These are phyloP conservation scores for Singerocomus inundabilis DNA, from an alignment of 1,284 basidiomycete species.

Conservation along the genomic window DNA sequence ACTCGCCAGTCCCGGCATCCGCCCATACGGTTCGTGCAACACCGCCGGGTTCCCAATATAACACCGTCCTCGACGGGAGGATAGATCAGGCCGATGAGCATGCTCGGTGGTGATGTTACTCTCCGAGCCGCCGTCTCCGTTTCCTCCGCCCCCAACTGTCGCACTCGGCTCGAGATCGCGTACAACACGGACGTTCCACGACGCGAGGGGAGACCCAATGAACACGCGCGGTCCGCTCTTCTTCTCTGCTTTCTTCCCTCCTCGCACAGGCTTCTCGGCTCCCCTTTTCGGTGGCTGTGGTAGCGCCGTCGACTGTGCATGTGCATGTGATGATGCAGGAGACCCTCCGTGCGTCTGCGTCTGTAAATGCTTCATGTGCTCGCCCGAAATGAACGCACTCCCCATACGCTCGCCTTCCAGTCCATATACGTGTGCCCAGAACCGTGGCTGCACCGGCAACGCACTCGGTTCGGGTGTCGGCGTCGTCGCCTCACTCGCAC, in stretches of 20 bases:
- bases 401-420: slow-evolving; percentile 30
- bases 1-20: slow-evolving; percentile 16
- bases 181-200: slow-evolving; percentile 23
- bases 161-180: slow-evolving; percentile 24
- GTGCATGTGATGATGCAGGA: not conserved
- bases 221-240: slow-evolving; percentile 22
- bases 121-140: not conserved
- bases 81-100: no score
- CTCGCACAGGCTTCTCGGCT: not conserved
- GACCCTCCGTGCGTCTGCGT: not conserved
- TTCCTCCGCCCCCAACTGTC: not conserved
- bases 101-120: no score
- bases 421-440: slow-evolving; percentile 36
- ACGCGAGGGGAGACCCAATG: slow-evolving; percentile 22
- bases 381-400: slow-evolving; percentile 24
- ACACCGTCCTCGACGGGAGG: slow-evolving; percentile 5
- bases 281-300: not conserved
- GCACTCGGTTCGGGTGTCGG: slow-evolving; percentile 7
- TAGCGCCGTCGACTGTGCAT: no score
- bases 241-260: not conserved
- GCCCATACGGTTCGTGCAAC: slow-evolving; percentile 23
- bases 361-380: slow-evolving; percentile 5
- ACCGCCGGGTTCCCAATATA: slow-evolving; percentile 19
- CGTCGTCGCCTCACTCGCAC: not conserved
- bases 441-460: slow-evolving; percentile 8